Evolutionary conservation across 2,329 filamentous ascomycete genomes (phyloP).

Genomic region (Hymenoscyphus albidus): DNA sequence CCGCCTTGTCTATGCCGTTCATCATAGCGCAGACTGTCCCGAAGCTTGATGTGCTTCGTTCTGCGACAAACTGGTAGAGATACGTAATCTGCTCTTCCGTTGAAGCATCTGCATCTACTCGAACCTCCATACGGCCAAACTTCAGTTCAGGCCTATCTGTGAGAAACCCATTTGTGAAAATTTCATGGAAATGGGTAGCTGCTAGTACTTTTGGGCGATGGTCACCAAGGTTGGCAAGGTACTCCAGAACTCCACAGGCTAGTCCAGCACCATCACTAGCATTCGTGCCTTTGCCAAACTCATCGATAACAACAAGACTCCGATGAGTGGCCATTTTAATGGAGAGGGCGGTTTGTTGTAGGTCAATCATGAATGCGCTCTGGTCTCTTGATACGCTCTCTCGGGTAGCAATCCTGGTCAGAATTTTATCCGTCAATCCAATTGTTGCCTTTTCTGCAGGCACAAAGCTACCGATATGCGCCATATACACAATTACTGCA

Average conservation of each 20-base stretch:
- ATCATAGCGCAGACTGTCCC: constrained; percentile 81
- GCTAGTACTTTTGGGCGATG: constrained; percentile 54
- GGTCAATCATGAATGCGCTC: constrained; percentile 68
- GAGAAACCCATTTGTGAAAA: constrained; percentile 64
- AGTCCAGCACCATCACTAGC: constrained; percentile 56
- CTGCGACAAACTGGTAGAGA: constrained; percentile 65
- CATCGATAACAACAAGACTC: constrained; percentile 86
- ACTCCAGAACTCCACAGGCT: constrained; percentile 52
- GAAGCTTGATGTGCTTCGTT: constrained; percentile 75
- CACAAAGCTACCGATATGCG: constrained; percentile 89
- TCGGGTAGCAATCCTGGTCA: constrained; percentile 77
- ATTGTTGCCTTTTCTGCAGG: constrained; percentile 73
- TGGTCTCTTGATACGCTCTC: constrained; percentile 57
- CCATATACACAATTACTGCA: constrained; percentile 85
- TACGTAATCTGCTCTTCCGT: constrained; percentile 64
- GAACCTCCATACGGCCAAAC: constrained; percentile 71
- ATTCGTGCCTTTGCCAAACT: constrained; percentile 71
- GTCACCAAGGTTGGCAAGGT: constrained; percentile 47
- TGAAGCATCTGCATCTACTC: constrained; percentile 50
- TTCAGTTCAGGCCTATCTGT: constrained; percentile 45
- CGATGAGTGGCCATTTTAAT: constrained; percentile 69
- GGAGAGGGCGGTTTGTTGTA: constrained; percentile 80
- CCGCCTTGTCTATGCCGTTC: constrained; percentile 71
- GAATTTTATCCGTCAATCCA: constrained; percentile 86
- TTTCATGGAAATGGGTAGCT: constrained; percentile 66